Percentiles rank a stretch among this genome's conserved stretches.
These are phyloP conservation scores for Golubevia sp. DNA, from an alignment of 1,284 basidiomycete species.

Conservation along the genomic window DNA sequence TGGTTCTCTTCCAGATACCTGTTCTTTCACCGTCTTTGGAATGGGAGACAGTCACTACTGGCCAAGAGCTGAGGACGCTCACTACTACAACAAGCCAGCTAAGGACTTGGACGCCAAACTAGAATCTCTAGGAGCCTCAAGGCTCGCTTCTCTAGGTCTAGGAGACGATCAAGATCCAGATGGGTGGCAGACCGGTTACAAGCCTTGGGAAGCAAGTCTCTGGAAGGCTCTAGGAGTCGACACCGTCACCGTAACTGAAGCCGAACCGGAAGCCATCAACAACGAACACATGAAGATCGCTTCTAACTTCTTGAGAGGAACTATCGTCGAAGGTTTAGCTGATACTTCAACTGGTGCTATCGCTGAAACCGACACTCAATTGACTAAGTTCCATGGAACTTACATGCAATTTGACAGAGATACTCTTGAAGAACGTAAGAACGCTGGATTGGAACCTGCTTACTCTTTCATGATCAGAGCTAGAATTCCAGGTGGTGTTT, in stretches of 20 bases:
- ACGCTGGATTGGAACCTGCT: slow-evolving; percentile 90
- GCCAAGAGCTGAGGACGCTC: slow-evolving; percentile 92
- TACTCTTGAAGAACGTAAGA: slow-evolving; percentile 92
- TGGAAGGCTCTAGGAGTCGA: slow-evolving; percentile 97
- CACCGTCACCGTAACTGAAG: slow-evolving; percentile 82
- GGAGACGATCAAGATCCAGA: slow-evolving; percentile 98
- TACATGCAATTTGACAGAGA: slow-evolving; percentile 82
- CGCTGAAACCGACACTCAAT: slow-evolving; percentile 84
- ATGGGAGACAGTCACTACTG: slow-evolving; percentile 99
- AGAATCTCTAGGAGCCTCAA: slow-evolving; percentile 67
- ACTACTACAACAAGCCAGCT: slow-evolving; percentile 96
- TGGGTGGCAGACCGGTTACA: slow-evolving; percentile 94
- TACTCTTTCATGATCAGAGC: slow-evolving; percentile 99
- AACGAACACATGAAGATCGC: slow-evolving; percentile 99
- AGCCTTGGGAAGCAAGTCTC: slow-evolving; percentile 84
- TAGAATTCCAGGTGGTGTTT: slow-evolving; percentile 93
- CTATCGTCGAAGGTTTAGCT: slow-evolving; percentile 84
- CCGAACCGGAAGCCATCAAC: slow-evolving; percentile 93
- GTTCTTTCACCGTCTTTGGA: slow-evolving; percentile 74
- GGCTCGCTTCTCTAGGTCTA: slow-evolving; percentile 67
- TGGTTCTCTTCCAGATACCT: slow-evolving; percentile 21
- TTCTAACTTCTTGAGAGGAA: slow-evolving; percentile 89
- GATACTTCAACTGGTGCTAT: slow-evolving; percentile 88
- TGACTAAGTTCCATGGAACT: slow-evolving; percentile 95
- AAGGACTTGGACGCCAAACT: slow-evolving; percentile 86